Percentiles rank a stretch among this genome's conserved stretches.
These are phyloP conservation scores for Colletotrichum sp. DNA, from an alignment of 2,329 filamentous ascomycete species.

Conservation along the genomic window DNA sequence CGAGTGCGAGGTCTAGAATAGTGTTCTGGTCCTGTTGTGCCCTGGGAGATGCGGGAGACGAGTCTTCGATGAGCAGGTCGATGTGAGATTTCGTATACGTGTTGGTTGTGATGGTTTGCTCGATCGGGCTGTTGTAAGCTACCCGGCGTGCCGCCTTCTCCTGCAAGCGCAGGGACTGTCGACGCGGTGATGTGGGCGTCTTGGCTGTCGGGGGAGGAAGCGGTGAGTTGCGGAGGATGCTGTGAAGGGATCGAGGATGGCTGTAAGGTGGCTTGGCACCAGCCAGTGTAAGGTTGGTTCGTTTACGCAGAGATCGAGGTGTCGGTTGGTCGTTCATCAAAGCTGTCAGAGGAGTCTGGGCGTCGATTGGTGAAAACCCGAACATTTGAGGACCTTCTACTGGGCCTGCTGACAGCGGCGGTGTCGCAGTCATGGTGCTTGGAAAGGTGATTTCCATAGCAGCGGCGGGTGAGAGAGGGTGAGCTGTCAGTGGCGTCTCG, in stretches of 20 bases:
- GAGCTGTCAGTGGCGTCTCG: constrained; percentile 59
- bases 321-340: neutral
- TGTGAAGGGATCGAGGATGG: constrained; percentile 63
- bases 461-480: constrained; percentile 52
- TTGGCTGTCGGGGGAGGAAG: constrained; percentile 57
- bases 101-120: constrained; percentile 67
- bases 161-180: constrained; percentile 58
- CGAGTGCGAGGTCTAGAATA: constrained; percentile 53
- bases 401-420: constrained; percentile 59
- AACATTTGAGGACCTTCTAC: constrained; percentile 52
- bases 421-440: constrained; percentile 64
- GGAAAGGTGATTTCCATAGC: constrained; percentile 52
- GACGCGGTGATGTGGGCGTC: constrained; percentile 56
- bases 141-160: constrained; percentile 62
- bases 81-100: constrained; percentile 68
- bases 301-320: constrained; percentile 41
- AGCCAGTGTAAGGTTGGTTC: constrained; percentile 35
- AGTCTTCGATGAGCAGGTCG: constrained; percentile 64
- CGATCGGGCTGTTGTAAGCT: constrained; percentile 66
- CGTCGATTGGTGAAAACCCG: constrained; percentile 46
- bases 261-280: constrained; percentile 55
- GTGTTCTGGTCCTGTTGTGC: constrained; percentile 39
- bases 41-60: constrained; percentile 50
- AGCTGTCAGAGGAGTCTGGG: constrained; percentile 21
- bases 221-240: constrained; percentile 71